Base-by-base conservation (phyloP, 352 stramenopile genomes). In the Phytophthora brassicae region DNA sequence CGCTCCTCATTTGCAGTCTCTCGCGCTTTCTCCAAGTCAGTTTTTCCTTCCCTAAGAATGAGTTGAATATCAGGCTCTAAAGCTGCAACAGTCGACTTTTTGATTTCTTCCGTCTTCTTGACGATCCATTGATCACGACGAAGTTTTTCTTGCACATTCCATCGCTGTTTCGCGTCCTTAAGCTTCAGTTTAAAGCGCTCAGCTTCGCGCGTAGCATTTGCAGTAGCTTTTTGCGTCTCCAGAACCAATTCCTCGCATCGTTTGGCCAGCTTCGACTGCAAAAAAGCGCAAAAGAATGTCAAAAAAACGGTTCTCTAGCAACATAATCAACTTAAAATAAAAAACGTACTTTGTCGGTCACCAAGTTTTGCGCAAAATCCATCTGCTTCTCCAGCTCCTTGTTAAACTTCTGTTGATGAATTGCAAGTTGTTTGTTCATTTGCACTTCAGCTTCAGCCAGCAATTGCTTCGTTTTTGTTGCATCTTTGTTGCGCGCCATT, bases 91-190 rank as follows among this genome's bases (percentile, higher is more conserved):
- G 84, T 92, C 28, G 77, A 86, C 50, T 92, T 94, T 65, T 94
- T 94, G 60, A 92, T 91, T 61, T 94, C 84, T 39, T 90, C 84
- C 1, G 82, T 94, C 65, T 94, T 93, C 55, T 90, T 89, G 14
- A 74, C 63, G 56, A 93, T 86, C 84, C 82, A 94, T 45, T 94
- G 79, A 28, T 92, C 82, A 38, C 84, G 79, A 13, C 79, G 74
- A 19, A 74, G 62, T 43, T 90, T 91, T 46, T 94, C 84, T 49
- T 90, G 79, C 2, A 74, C 64, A 24, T 65, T 31, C 84, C 84
- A 94, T n/a, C 77, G 65, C 26, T 92, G 74, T 54, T 90, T 90
- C 22, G 82, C 84, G 47, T 92, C 76, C 55, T 90, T 90, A 35
- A 92, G 62, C 55, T 94, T 84, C 51, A 88, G 23, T 35, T 93